These are phyloP conservation scores for Globisporangium abappressorium DNA, from an alignment of 352 stramenopile species.

Conservation along the genomic window DNA sequence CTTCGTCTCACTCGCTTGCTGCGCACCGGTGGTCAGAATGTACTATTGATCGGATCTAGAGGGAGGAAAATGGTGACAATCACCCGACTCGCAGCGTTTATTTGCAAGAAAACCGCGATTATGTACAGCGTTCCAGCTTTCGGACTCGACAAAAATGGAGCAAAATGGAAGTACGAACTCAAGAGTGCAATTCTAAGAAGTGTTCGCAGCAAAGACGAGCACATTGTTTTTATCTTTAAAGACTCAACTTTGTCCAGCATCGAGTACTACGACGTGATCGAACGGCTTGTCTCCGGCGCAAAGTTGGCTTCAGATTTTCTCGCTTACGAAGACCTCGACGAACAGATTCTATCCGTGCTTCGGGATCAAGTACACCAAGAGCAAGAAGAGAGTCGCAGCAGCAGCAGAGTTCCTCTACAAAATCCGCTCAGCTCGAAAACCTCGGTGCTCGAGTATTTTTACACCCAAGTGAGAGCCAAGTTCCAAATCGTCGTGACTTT, in stretches of 20 bases:
- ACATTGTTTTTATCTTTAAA: slow-evolving; percentile 60
- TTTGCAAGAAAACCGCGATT: slow-evolving; percentile 38
- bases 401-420: not conserved
- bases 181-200: slow-evolving; percentile 41
- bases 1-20: slow-evolving; percentile 50
- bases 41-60: slow-evolving; percentile 43
- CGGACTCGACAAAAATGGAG: not conserved
- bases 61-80: slow-evolving; percentile 57
- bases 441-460: slow-evolving; percentile 51
- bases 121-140: slow-evolving; percentile 26
- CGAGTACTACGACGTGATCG: slow-evolving; percentile 39
- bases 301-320: slow-evolving; percentile 41
- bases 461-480: slow-evolving; percentile 29
- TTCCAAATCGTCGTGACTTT: slow-evolving; percentile 61
- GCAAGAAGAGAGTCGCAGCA: slow-evolving; percentile 6
- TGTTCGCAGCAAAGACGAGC: slow-evolving; percentile 31
- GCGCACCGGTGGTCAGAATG: slow-evolving; percentile 26
- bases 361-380: slow-evolving; percentile 24
- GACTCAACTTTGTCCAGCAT: slow-evolving; percentile 27
- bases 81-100: slow-evolving; percentile 44
- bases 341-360: slow-evolving; percentile 33
- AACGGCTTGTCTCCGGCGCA: slow-evolving; percentile 44
- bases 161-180: slow-evolving; percentile 33
- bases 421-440: slow-evolving; percentile 38
- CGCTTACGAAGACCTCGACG: slow-evolving; percentile 51